These are phyloP conservation scores for Ormosia semicastrata DNA, from an alignment of 306 rosid genomes.

Conservation along the genomic window DNA sequence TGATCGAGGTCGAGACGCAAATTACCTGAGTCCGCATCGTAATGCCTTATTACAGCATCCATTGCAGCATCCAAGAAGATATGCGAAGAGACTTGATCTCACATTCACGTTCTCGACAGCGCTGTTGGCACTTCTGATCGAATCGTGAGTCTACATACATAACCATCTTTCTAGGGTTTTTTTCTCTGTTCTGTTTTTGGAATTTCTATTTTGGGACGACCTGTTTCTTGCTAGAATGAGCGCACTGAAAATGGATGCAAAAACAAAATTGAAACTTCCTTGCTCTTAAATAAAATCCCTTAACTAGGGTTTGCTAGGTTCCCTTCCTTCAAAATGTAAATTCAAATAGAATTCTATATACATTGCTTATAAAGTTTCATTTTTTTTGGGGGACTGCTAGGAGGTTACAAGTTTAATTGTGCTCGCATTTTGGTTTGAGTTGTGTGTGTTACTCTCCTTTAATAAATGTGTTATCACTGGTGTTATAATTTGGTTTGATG, in stretches of 20 bases:
- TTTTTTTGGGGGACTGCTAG: background rate
- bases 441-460: background rate
- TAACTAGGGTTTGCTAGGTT: too few relatives aligned
- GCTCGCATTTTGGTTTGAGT: too few relatives aligned
- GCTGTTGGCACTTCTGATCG: conserved; percentile 85
- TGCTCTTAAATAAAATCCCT: too few relatives aligned
- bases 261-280: background rate
- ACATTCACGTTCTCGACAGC: conserved; percentile 91
- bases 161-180: conserved; percentile 27
- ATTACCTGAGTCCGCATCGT: too few relatives aligned
- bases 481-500: background rate
- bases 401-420: background rate
- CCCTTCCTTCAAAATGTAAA: background rate
- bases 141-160: conserved; percentile 55
- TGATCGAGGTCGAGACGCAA: too few relatives aligned
- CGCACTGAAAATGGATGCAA: background rate
- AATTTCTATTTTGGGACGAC: background rate
- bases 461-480: background rate
- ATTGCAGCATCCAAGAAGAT: too few relatives aligned
- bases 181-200: background rate
- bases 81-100: conserved; percentile 94
- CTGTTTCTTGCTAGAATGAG: background rate
- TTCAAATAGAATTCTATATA: background rate
- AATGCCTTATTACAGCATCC: too few relatives aligned
- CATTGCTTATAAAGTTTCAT: background rate